Base-by-base conservation (phyloP, 1,139 yeast species). In the Taphrina confusa region DNA sequence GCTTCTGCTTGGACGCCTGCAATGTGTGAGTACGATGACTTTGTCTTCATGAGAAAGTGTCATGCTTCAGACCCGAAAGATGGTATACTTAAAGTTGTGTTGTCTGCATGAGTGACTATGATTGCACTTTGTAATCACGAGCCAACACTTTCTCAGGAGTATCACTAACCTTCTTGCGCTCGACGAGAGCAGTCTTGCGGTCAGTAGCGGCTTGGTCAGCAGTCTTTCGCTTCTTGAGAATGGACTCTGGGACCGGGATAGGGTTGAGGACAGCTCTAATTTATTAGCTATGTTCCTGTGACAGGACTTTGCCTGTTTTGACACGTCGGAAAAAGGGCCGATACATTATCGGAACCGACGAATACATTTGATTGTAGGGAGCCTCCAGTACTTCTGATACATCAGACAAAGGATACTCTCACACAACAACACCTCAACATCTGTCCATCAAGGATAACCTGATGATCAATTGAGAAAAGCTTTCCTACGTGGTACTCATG, bases 221-320 rank as follows among this genome's bases (percentile, higher is more conserved):
- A 79, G 91, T 86, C 85, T 88, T 86, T 76, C 88, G 81, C 86
- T 90, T 88, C 87, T 92, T 92, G 79, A 88, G 81, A 76, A 87
- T 88, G 75, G 97, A 82, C 86, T 92, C 98, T 80, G 98, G 98
- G 78, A 77, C 75, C 63, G 74, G 71, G 55, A 73, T 68, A 57
- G 70, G 73, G 57, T 67, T 64, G 50, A 67, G 68, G 62, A 65
- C 68, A 42, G 68, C 64, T 59, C 68, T 66, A 55, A 44, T 37
- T 12, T 25, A 28, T 54, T 44, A 59, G 57, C 62, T 34, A 52
- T 54, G 46, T 52, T 47, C 57, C 54, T 25, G n/a, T 28, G 20
- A 11, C 25, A 39, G 34, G 61, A 50, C 25, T 58, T 44, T 25
- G 57, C 55, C 34, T 25, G 44, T 18, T 23, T 8, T 18, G 30